Evolutionary conservation across 208 protist genomes (phyloP), one percentile per base, ranked within the genome.

Genomic region (Polymyxa betae): DNA sequence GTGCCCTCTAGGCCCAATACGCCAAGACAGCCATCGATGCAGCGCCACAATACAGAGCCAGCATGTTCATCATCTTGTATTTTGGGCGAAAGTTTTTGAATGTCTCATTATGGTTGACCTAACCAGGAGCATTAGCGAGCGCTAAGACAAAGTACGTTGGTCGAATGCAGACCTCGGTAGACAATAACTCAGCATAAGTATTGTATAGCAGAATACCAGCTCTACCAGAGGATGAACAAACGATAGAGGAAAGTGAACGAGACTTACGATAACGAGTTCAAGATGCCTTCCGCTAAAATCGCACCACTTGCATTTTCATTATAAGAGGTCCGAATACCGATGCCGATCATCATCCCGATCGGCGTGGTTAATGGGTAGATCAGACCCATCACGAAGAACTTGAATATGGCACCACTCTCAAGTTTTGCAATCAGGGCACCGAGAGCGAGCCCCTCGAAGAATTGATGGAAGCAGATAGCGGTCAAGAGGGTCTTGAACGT

Each of bases 391-490:
- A 72, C 88, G 12, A 89, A 44, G 29, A 72, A 60, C 49, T 60
- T 89, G 46, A 72, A 77, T 32, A 64, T 20, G 1, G 46, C n/a
- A 20, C 54, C 88, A 45, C 54, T 5, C 5, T 89, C 66, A 5
- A 89, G 5, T 12, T 89, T 72, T 12, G 49, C 5, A 66, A 89
- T 89, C 12, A 60, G 38, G 1, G 46, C 46, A 5, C 88, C 88
- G 32, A 89, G 88, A 16, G 49, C 88, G 12, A 89, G 5, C 60
- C 88, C 88, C 66, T 89, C 88, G 38, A 89, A 89, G 12, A 89
- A 12, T 32, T 89, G 88, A 72, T 89, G 88, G 32, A 89, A 89
- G 49, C 46, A 60, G 29, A 89, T 38, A 1, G 88, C 88, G 54
- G 66, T 89, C 88, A 89, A 20, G 16, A 89, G n/a, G 16, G 88